These are phyloP conservation scores for Candida verbasci DNA, from an alignment of 805 yeast genomes.

Conservation along the genomic window DNA sequence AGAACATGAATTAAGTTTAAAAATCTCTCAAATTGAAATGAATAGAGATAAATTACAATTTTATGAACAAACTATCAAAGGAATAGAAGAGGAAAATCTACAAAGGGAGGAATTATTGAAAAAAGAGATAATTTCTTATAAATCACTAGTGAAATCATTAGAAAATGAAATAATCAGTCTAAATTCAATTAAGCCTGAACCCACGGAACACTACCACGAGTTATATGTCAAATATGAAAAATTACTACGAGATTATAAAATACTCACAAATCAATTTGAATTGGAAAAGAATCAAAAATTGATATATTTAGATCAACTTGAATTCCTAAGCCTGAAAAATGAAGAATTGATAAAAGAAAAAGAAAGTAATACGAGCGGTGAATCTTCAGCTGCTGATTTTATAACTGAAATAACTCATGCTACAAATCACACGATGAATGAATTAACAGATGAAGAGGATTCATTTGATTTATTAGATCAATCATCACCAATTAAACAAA, in stretches of 20 bases:
- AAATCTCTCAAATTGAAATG: constrained; percentile 21
- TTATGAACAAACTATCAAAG: constrained; percentile 25
- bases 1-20: constrained; percentile 26
- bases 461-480: constrained; percentile 12
- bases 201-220: too few species aligned
- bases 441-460: constrained; percentile 16
- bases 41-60: constrained; percentile 20
- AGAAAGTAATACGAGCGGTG: background rate
- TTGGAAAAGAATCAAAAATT: constrained; percentile 50
- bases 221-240: constrained; percentile 25
- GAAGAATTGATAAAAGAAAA: constrained; percentile 4
- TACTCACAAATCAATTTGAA: constrained; percentile 47
- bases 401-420: constrained; percentile 6
- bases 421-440: constrained; percentile 20
- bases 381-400: constrained; percentile 7
- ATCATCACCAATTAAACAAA: constrained; percentile 16
- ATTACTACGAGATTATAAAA: constrained; percentile 30
- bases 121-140: constrained; percentile 28
- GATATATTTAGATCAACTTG: constrained; percentile 52
- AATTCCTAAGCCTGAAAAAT: constrained; percentile 39
- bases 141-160: constrained; percentile 29
- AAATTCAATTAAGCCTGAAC: constrained; percentile 3
- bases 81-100: constrained; percentile 24
- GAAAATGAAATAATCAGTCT: constrained; percentile 15
- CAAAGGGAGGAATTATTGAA: constrained; percentile 23